Conservation (phyloP, 106 monocot species). For the Dioscorea dumetorum region DNA sequence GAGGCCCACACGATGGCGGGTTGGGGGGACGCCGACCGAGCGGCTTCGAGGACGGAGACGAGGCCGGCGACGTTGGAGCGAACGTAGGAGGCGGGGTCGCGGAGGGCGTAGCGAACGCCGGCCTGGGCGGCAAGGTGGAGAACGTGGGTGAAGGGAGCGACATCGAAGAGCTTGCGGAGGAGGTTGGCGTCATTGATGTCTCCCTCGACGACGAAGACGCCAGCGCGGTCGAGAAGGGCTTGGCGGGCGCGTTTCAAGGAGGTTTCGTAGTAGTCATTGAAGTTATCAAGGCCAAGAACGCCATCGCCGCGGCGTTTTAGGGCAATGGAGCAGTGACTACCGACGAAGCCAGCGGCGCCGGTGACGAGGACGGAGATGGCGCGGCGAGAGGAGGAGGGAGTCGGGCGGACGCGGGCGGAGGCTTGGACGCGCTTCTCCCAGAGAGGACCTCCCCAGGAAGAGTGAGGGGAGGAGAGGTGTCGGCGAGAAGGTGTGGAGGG, state of each 20-base stretch:
- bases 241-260: conserved; percentile 27
- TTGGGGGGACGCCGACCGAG: conserved; percentile 27
- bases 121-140: conserved; percentile 44
- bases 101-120: conserved; percentile 38
- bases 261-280: conserved; percentile 44
- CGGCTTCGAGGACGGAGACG: conserved; percentile 35
- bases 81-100: conserved; percentile 36
- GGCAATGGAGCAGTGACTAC: conserved; percentile 28
- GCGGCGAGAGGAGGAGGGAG: background rate
- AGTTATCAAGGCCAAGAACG: conserved; percentile 32
- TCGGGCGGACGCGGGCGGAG: conserved; percentile 19
- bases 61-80: conserved; percentile 41
- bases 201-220: conserved; percentile 53
- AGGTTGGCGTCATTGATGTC: conserved; percentile 40
- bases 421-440: conserved; percentile 33
- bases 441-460: conserved; percentile 20
- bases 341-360: conserved; percentile 36
- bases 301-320: conserved; percentile 28
- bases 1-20: conserved; percentile 45
- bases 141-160: conserved; percentile 44
- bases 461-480: conserved; percentile 8
- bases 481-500: background rate
- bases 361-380: conserved; percentile 33
- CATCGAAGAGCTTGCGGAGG: conserved; percentile 43
- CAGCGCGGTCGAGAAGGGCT: conserved; percentile 32